A percentile compares a stretch with the other conserved stretches of the same genome.
These are phyloP conservation scores for Phyllosticta ampelicida DNA, from an alignment of 2,329 filamentous ascomycete species.

Conservation along the genomic window DNA sequence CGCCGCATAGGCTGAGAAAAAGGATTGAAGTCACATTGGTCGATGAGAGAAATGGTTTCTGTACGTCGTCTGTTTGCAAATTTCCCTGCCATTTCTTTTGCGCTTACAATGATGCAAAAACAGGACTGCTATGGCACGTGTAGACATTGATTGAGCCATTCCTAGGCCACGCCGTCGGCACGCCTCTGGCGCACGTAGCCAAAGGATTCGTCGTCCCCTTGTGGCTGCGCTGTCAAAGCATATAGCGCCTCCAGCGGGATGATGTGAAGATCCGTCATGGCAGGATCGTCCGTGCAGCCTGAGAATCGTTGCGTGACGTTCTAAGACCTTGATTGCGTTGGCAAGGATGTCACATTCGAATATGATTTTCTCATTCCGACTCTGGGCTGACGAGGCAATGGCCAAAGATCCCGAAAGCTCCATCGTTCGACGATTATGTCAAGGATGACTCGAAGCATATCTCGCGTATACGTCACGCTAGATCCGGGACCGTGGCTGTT, in stretches of 20 bases:
- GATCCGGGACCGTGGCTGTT: constrained; percentile 47
- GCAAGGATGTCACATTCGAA: constrained; percentile 13
- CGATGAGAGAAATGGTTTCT: constrained; percentile 75
- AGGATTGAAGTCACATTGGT: constrained; percentile 61
- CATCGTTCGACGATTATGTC: constrained; percentile 52
- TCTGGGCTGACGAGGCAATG: constrained; percentile 59
- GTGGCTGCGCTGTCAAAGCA: constrained; percentile 59
- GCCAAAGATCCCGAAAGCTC: constrained; percentile 61
- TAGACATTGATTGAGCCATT: background rate
- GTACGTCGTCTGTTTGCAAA: constrained; percentile 45
- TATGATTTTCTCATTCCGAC: constrained; percentile 69
- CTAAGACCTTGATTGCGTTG: constrained; percentile 32
- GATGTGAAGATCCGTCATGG: constrained; percentile 57
- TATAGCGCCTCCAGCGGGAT: constrained; percentile 53
- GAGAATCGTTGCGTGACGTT: constrained; percentile 46
- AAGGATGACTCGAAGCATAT: constrained; percentile 52
- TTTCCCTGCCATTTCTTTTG: background rate
- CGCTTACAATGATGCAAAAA: background rate
- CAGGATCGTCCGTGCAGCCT: constrained; percentile 48
- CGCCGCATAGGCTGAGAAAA: constrained; percentile 32
- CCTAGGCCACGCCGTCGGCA: constrained; percentile 63
- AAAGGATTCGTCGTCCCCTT: constrained; percentile 28
- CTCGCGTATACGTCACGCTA: constrained; percentile 3
- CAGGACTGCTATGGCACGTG: background rate
- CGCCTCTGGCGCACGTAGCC: constrained; percentile 59